These are phyloP conservation scores for Phaeosphaeria sp. DNA, from an alignment of 2,329 filamentous ascomycete species.

Conservation along the genomic window DNA sequence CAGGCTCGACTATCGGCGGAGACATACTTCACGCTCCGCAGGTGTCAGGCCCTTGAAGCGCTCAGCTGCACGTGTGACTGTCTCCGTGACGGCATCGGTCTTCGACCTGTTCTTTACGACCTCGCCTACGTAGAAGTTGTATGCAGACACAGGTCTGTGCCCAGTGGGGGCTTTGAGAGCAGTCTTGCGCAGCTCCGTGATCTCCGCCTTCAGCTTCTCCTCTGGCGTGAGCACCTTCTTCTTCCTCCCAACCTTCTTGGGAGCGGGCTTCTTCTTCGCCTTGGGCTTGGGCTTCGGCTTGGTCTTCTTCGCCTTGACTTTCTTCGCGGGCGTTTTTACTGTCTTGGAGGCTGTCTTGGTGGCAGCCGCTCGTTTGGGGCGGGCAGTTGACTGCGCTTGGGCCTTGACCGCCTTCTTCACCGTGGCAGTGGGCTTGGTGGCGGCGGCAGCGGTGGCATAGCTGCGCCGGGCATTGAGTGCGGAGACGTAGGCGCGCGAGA, in stretches of 20 bases:
- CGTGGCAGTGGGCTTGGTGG: slow-evolving; percentile 41
- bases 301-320: slow-evolving; percentile 12
- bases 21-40: slow-evolving; percentile 45
- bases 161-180: slow-evolving; percentile 46
- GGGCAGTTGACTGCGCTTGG: slow-evolving; percentile 1
- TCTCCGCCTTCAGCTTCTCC: slow-evolving; percentile 34
- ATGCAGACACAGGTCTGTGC: slow-evolving; percentile 16
- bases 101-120: neutral
- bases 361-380: slow-evolving; percentile 23
- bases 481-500: slow-evolving; percentile 33
- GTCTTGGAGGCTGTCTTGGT: slow-evolving; percentile 29
- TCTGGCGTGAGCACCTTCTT: slow-evolving; percentile 37
- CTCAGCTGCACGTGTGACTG: neutral
- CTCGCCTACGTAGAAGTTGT: slow-evolving; percentile 37
- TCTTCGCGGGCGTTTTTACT: slow-evolving; percentile 28
- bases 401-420: slow-evolving; percentile 40
- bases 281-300: slow-evolving; percentile 26
- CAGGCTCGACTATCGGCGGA: neutral
- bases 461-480: slow-evolving; percentile 31
- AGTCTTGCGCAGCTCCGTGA: slow-evolving; percentile 44
- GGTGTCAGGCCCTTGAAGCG: slow-evolving; percentile 38
- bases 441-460: slow-evolving; percentile 43
- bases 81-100: neutral
- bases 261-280: slow-evolving; percentile 14
- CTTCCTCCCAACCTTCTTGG: slow-evolving; percentile 31